Percentiles rank a stretch among this genome's conserved stretches.
These are phyloP conservation scores for Candida pini DNA, from an alignment of 805 yeast species.

Conservation along the genomic window DNA sequence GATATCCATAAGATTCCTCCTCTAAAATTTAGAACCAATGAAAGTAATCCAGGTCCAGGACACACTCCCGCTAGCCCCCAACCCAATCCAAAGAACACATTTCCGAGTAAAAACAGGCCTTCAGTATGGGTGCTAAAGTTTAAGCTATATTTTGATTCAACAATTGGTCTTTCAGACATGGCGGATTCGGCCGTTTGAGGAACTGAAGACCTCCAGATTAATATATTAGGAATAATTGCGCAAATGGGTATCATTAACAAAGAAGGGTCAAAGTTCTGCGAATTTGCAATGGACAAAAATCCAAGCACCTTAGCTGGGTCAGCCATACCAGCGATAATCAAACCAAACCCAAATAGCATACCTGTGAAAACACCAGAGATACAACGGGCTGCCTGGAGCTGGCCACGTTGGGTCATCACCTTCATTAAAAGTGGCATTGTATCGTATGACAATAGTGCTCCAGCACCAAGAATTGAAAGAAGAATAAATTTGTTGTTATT, in stretches of 20 bases:
- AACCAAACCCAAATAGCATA: conserved; percentile 39
- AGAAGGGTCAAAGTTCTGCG: conserved; percentile 42
- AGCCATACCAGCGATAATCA: conserved; percentile 43
- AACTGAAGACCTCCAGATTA: conserved; percentile 28
- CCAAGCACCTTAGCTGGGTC: conserved; percentile 39
- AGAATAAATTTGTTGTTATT: conserved; percentile 10
- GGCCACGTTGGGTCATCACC: conserved; percentile 1
- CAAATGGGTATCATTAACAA: conserved; percentile 37
- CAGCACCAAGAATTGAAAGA: conserved; percentile 6
- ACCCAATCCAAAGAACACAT: conserved; percentile 42
- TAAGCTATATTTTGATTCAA: conserved; percentile 20
- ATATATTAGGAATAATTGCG: conserved; percentile 39
- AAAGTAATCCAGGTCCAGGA: conserved; percentile 46
- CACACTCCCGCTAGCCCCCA: conserved; percentile 50
- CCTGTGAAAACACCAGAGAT: conserved; percentile 24
- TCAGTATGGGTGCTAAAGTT: conserved; percentile 23
- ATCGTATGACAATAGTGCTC: conserved; percentile 17
- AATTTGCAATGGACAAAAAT: conserved; percentile 34
- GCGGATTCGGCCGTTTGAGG: conserved; percentile 12
- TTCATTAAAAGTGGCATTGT: conserved; percentile 23
- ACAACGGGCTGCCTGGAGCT: conserved; percentile 5
- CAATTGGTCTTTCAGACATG: conserved; percentile 7
- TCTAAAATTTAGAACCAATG: conserved; percentile 20
- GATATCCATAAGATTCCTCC: conserved; percentile 25
- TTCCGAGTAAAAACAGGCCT: conserved; percentile 34